A percentile compares a stretch with the other conserved stretches of the same genome.
phyloP scores from a whole-genome alignment of 495 filamentous ascomycete genomes.

The Patellaria atrata region DNA sequence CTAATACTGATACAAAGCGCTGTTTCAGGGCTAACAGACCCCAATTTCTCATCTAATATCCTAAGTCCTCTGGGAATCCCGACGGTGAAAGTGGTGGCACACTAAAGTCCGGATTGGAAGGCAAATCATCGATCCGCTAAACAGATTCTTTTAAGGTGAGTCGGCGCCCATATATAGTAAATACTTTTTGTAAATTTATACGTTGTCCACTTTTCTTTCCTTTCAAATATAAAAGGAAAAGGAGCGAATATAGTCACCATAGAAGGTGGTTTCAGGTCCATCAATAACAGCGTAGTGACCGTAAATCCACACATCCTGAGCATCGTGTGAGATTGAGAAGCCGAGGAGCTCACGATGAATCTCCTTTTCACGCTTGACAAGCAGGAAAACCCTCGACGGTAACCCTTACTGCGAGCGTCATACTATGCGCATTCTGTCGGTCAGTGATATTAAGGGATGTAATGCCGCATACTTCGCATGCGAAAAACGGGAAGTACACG shows the following conservation, averaged over 20 bases:
- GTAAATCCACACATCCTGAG: constrained; percentile 24
- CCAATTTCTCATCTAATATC: too few relatives aligned
- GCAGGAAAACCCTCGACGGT: constrained; percentile 26
- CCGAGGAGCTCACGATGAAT: constrained; percentile 29
- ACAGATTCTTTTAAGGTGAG: constrained; percentile 7
- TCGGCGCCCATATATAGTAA: constrained; percentile 12
- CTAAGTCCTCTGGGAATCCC: too few relatives aligned
- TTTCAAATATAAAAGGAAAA: constrained; percentile 23
- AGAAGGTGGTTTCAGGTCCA: constrained; percentile 12
- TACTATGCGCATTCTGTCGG: constrained; percentile 27
- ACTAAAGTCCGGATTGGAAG: too few relatives aligned
- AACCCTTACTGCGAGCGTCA: constrained; percentile 21
- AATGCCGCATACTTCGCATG: constrained; percentile 23
- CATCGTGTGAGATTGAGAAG: constrained; percentile 36
- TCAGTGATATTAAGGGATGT: constrained; percentile 22
- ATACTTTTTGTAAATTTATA: constrained; percentile 4
- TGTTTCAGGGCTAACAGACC: too few relatives aligned
- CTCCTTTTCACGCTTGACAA: constrained; percentile 26
- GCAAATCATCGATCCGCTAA: too few relatives aligned
- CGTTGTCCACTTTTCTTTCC: constrained; percentile 21
- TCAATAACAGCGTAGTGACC: constrained; percentile 9
- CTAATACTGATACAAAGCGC: too few relatives aligned
- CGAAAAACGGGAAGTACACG: constrained; percentile 29
- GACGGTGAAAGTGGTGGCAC: too few relatives aligned
- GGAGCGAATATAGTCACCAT: constrained; percentile 19